Conservation (phyloP, 140 eudicot species). For the Bidens hawaiensis region DNA sequence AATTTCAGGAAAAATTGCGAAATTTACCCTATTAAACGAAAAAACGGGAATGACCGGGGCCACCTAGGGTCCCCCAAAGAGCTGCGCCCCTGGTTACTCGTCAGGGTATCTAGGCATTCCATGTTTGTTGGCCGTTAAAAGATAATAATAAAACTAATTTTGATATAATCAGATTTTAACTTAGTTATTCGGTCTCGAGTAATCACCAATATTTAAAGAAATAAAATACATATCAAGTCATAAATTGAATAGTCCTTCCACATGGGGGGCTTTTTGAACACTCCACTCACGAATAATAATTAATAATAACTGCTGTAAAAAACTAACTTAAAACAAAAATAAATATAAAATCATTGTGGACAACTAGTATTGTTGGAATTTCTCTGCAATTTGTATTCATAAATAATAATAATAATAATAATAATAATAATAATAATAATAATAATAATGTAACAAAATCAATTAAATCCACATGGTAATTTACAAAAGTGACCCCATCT, state of each 20-base stretch:
- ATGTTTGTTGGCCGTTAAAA: too few species aligned
- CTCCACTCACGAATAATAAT: constrained; percentile 25
- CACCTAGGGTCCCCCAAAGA: too few species aligned
- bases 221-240: constrained; percentile 16
- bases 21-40: too few species aligned
- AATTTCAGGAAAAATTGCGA: too few species aligned
- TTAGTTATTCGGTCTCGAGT: neutral
- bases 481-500: constrained; percentile 33
- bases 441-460: constrained; percentile 22
- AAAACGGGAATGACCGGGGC: too few species aligned
- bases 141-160: too few species aligned
- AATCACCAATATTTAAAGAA: neutral
- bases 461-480: constrained; percentile 36
- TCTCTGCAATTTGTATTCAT: constrained; percentile 28
- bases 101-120: too few species aligned
- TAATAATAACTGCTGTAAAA: too few species aligned
- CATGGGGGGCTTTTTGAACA: constrained; percentile 24
- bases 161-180: neutral
- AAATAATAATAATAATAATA: too few species aligned
- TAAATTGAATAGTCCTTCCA: constrained; percentile 27
- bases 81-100: too few species aligned
- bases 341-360: constrained; percentile 19
- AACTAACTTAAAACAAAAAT: neutral
- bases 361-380: constrained; percentile 29
- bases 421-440: constrained; percentile 1